Evolutionary conservation across 2,329 filamentous ascomycete species (phyloP), one percentile per base, ranked within the genome.

Genomic region (Catunica adiposa): DNA sequence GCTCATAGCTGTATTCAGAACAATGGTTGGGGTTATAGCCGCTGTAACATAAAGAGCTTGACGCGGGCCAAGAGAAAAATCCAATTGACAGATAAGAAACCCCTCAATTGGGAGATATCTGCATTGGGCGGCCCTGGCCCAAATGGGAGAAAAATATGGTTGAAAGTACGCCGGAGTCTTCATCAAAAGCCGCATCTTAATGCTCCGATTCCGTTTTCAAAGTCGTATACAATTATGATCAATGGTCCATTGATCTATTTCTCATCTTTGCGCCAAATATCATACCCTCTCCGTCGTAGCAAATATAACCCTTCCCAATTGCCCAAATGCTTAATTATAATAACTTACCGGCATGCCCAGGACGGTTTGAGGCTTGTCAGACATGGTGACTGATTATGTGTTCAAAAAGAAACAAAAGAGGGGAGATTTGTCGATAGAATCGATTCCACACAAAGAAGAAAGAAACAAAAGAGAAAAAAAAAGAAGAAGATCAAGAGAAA

Each of bases 281-380:
- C 11, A 5, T 11, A 34, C 11, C 11, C 20, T 44, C 40, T 22
- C 20, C 15, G n/a, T 44, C n/a, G 40, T 44, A n/a, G 40, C 20
- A 5, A n/a, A n/a, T 22, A 44, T n/a, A n/a, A n/a, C 8, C 20
- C 20, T n/a, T 44, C 8, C 40, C 40, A 15, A 17, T 34, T 34
- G 29, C 11, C 11, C 11, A 34, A 34, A 5, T 11, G 14, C 40
- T 44, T 44, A n/a, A 44, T 31, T 15, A 34, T 25, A 47, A 31
- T 31, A 23, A 37, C 58, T 59, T 59, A 59, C 58, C 55, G 58
- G 58, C 52, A 59, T 57, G 58, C 58, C 58, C 58, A 59, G 38
- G 44, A 59, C 29, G 56, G 56, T 56, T 54, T 53, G 38, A 53
- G 54, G 42, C 53, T 59, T 57, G 42, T 59, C 56, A 57, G 58